Percentiles rank a stretch among this genome's conserved stretches.
These are phyloP conservation scores for Decorospora gaudefroyi DNA, from an alignment of 2,329 filamentous ascomycete genomes.

Conservation along the genomic window DNA sequence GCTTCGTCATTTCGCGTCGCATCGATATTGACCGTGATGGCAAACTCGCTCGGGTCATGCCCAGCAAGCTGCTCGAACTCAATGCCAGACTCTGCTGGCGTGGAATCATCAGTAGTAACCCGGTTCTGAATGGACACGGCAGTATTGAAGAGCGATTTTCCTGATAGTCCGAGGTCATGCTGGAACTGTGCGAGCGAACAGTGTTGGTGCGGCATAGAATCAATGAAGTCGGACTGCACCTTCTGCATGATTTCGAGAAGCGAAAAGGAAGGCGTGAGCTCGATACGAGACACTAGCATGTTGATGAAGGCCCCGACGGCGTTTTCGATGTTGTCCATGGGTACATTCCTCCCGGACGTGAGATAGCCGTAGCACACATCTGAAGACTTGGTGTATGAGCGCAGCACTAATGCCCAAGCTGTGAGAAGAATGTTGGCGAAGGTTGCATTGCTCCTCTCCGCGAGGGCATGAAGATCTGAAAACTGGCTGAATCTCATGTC, in stretches of 20 bases:
- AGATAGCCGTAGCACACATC: constrained; percentile 48
- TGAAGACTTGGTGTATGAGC: constrained; percentile 34
- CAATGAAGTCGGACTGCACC: constrained; percentile 41
- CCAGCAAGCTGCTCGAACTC: constrained; percentile 39
- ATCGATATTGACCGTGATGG: constrained; percentile 43
- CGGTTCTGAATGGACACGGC: constrained; percentile 49
- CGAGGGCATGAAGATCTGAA: constrained; percentile 36
- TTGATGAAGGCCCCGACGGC: constrained; percentile 55
- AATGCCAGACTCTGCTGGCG: constrained; percentile 14
- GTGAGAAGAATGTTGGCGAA: constrained; percentile 43
- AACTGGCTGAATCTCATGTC: constrained; percentile 39
- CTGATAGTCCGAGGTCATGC: constrained; percentile 48
- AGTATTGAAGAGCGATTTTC: constrained; percentile 53
- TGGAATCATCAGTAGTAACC: constrained; percentile 12
- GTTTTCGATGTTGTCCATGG: constrained; percentile 52
- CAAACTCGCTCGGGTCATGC: constrained; percentile 42
- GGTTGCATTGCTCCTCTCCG: constrained; percentile 33
- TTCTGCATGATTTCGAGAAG: constrained; percentile 32
- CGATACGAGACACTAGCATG: constrained; percentile 43
- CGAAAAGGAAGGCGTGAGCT: constrained; percentile 18
- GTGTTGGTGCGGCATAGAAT: constrained; percentile 41
- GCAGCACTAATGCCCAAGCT: constrained; percentile 41
- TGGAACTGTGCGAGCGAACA: constrained; percentile 53
- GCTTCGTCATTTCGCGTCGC: constrained; percentile 37
- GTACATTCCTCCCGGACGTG: constrained; percentile 50